phyloP scores from a whole-genome alignment of 495 filamentous ascomycete species.

The Aspergillus cavernicola region DNA sequence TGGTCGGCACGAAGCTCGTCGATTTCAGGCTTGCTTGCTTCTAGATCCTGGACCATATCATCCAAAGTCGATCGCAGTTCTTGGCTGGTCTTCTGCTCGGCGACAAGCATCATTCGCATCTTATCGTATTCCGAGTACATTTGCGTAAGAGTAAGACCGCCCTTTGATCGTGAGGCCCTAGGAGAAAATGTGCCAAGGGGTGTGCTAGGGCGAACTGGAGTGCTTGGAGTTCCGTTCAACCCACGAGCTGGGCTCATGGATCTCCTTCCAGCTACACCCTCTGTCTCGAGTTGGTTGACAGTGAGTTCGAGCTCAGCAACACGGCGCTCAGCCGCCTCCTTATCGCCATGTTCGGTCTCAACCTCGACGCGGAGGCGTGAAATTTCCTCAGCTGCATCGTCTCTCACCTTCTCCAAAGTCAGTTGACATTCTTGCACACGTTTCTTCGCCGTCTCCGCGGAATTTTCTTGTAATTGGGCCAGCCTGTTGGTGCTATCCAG shows the following conservation, averaged over 20 bases:
- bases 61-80: conserved; percentile 71
- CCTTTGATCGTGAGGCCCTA: conserved; percentile 51
- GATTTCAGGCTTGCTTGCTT: conserved; percentile 57
- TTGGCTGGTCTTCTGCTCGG: conserved; percentile 65
- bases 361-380: conserved; percentile 72
- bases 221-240: conserved; percentile 46
- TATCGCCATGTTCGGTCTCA: conserved; percentile 74
- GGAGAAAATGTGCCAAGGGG: conserved; percentile 56
- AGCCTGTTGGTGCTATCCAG: conserved; percentile 75
- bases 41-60: conserved; percentile 66
- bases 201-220: conserved; percentile 47
- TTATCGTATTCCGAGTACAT: conserved; percentile 63
- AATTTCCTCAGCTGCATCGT: conserved; percentile 77
- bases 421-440: conserved; percentile 79
- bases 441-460: conserved; percentile 73
- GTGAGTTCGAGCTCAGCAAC: conserved; percentile 72
- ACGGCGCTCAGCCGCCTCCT: conserved; percentile 63
- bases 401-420: conserved; percentile 70
- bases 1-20: conserved; percentile 57
- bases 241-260: conserved; percentile 51
- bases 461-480: conserved; percentile 78
- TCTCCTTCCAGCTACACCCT: conserved; percentile 29
- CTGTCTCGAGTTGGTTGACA: conserved; percentile 62
- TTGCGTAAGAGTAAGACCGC: conserved; percentile 60
- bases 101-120: conserved; percentile 55